Evolutionary conservation across 2,329 filamentous ascomycete genomes (phyloP), one percentile per base, ranked within the genome.

Genomic region (Aspergillus oerlinghausenensis): DNA sequence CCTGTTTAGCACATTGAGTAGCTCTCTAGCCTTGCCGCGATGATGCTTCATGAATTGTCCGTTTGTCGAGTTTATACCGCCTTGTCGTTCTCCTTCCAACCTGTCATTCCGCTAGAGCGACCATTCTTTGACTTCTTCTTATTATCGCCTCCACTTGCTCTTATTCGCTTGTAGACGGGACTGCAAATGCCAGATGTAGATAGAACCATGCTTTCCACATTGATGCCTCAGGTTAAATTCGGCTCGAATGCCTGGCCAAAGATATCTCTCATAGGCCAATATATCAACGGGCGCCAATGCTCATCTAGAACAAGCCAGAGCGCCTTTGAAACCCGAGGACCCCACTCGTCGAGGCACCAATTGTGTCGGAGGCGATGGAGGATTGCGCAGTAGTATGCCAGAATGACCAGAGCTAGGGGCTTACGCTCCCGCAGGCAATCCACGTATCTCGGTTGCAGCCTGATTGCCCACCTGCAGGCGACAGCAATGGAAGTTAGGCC

Each of bases 311-410:
- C 57, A 35, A 61, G 56, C 69, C 70, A 73, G 23, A 88, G 79
- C 21, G 86, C 86, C 67, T 84, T 82, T 7, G 89, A 83, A 64
- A 89, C 86, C 55, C 84, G 80, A 17, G 82, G 80, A 19, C 85
- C 81, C 65, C 88, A 86, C 43, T 86, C 86, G 38, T 84, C 80
- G 9, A 89, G 73, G 83, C 86, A 90, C 88, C 88, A 90, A 5
- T 66, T 66, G 29, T 87, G 75, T 28, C 78, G 71, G 58, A 87
- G 80, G 59, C 84, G 78, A 42, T 80, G 79, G 62, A 86, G 83
- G 21, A 89, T 75, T 51, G 77, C 25, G 85, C 78, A 63, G 85
- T 84, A 62, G 85, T 83, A 67, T 79, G 88, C 45, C 80, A 83
- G 45, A 82, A 83, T 25, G 80, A 87, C 87, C 19, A 87, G 63